A percentile compares a stretch with the other conserved stretches of the same genome.
Conservation (phyloP, 345 rosid genomes). For the Populus deltoides region DNA sequence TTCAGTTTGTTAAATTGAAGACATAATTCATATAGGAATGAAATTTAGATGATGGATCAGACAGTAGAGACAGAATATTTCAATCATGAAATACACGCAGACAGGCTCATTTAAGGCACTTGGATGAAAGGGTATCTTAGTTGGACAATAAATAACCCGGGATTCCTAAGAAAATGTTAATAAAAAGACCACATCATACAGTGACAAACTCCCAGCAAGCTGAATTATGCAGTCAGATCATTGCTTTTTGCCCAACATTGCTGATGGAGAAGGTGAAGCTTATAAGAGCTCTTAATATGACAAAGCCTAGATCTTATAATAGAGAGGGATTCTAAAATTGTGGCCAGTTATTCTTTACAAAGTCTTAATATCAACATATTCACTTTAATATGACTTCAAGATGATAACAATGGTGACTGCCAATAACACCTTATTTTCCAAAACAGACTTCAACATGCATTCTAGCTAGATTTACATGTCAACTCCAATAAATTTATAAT, state of each 20-base stretch:
- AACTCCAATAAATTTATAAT: too few species aligned
- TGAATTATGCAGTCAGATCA: background rate
- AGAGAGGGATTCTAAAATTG: background rate
- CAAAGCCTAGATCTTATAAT: background rate
- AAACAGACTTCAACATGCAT: too few species aligned
- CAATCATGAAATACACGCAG: background rate
- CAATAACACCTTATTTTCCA: background rate
- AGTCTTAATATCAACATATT: background rate
- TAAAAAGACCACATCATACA: background rate
- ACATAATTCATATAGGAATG: background rate
- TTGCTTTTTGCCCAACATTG: background rate
- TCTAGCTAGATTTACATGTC: too few species aligned
- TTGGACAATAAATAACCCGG: background rate
- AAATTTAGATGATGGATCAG: background rate
- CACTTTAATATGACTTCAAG: background rate
- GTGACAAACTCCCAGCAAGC: background rate
- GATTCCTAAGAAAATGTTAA: background rate
- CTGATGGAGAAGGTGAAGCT: background rate
- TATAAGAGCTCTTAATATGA: background rate
- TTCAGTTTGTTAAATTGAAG: background rate
- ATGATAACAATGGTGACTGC: too few species aligned
- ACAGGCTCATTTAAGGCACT: background rate
- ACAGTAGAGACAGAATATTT: background rate
- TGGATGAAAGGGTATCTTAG: background rate
- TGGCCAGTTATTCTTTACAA: background rate